phyloP scores from a whole-genome alignment of 495 filamentous ascomycete species.

The Lentithecium fluviatile region DNA sequence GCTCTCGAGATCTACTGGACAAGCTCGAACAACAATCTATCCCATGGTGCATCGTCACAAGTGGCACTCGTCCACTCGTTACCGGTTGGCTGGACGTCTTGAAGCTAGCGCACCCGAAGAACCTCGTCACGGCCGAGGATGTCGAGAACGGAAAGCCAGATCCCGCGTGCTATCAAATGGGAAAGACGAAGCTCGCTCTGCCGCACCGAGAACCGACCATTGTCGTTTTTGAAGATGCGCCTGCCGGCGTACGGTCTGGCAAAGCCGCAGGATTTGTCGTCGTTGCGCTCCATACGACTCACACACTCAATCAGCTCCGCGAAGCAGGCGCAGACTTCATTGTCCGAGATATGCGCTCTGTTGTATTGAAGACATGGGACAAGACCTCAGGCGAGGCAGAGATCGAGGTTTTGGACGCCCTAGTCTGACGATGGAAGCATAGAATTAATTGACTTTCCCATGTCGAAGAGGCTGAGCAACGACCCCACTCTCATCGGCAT shows the following conservation, averaged over 20 bases:
- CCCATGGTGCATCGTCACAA: conserved; percentile 92
- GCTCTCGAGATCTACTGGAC: conserved; percentile 58
- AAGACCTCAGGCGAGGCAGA: conserved; percentile 34
- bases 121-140: conserved; percentile 82
- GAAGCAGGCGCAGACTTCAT: conserved; percentile 84
- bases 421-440: conserved; percentile 27
- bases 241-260: conserved; percentile 84
- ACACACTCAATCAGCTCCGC: conserved; percentile 67
- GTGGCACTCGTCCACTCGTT: conserved; percentile 77
- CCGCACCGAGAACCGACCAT: conserved; percentile 48
- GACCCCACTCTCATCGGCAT: background rate
- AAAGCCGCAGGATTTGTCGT: conserved; percentile 90
- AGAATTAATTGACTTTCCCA: background rate
- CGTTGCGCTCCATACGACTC: conserved; percentile 81
- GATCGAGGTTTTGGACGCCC: conserved; percentile 44
- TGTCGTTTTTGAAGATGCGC: conserved; percentile 88
- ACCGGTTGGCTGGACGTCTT: conserved; percentile 83
- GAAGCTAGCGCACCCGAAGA: conserved; percentile 66
- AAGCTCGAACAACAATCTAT: conserved; percentile 56
- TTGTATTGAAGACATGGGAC: conserved; percentile 48
- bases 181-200: conserved; percentile 62
- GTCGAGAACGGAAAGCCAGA: conserved; percentile 85
- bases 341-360: conserved; percentile 72
- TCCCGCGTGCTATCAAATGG: conserved; percentile 79
- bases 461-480: conserved; percentile 6